Evolutionary conservation across 192 early-diverging fungal genomes (phyloP), one percentile per base, ranked within the genome.

Genomic region (Rhizophagus prolifer): DNA sequence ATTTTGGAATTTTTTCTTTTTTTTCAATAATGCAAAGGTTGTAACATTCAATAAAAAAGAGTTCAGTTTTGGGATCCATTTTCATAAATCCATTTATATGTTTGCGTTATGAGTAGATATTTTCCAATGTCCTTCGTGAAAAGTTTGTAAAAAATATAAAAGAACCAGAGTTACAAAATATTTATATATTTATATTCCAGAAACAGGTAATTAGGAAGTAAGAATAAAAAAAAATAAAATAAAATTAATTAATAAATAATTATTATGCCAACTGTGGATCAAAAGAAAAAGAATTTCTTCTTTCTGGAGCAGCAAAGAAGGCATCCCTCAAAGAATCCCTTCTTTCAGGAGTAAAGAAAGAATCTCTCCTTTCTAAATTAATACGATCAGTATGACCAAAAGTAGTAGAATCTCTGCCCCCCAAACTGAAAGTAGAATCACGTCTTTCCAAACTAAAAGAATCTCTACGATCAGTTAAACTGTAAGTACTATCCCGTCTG

Each of bases 231-330:
- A 64, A 12, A 16, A 64, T 64, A 64, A 64, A 64, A 26, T 25
- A 26, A 30, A 26, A 70, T 47, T 47, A 47, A 47, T 47, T 23
- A 26, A 23, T 34, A 28, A 47, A 47, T 26, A 28, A 16, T 70
- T 44, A 70, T 70, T 58, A 76, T 34, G 66, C 75, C 63, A 76
- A 68, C 50, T 76, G 75, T 12, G 75, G 75, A 54, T 76, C 75
- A 28, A 76, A 76, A 68, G 64, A 68, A n/a, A 68, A 76, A 9
- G 75, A 66, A 34, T 76, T 47, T 38, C 65, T 66, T 36, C 75
- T 47, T 59, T 66, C 66, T 2, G 64, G 30, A 1, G 46, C 14
- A 1, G 46, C 14, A 26, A 76, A 76, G 13, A 65, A 68, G 3
- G 70, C 12, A 26, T 70, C 67, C 13, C 67, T 70, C 26, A 65